Evolutionary conservation across 371 early-diverging fungal genomes (phyloP).

Genomic region (Haplosporangium sp.): DNA sequence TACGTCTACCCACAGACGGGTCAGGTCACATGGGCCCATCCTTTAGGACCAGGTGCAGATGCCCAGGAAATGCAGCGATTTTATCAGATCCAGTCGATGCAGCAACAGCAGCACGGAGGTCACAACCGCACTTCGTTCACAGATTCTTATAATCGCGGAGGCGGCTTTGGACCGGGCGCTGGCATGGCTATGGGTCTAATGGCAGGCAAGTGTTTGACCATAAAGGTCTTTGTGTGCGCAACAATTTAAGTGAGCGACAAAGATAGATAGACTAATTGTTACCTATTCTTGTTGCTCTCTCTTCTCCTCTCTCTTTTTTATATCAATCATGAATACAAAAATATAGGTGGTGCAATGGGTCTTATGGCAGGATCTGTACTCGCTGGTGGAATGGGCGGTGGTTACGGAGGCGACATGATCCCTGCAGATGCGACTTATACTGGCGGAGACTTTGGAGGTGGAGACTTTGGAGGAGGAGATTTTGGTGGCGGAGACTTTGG

Average conservation of each 20-base stretch:
- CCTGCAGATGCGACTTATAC: conserved; percentile 10
- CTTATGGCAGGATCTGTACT: conserved; percentile 41
- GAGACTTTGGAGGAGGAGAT: conserved; percentile 45
- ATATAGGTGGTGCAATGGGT: conserved; percentile 41
- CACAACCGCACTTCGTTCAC: conserved; percentile 13
- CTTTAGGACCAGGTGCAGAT: conserved; percentile 31
- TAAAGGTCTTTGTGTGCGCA: too few relatives aligned
- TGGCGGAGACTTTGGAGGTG: conserved; percentile 31
- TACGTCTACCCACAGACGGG: conserved; percentile 46
- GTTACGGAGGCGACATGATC: conserved; percentile 11
- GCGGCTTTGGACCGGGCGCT: conserved; percentile 43
- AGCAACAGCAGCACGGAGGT: conserved; percentile 19
- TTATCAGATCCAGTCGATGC: conserved; percentile 34
- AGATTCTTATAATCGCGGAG: conserved; percentile 38
- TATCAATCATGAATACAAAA: too few relatives aligned
- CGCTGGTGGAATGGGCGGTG: conserved; percentile 13
- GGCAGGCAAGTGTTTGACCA: conserved; percentile 21
- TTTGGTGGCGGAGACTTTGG: conserved; percentile 39
- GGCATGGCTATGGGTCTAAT: conserved; percentile 45
- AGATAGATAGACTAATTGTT: too few relatives aligned
- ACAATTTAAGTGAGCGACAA: too few relatives aligned
- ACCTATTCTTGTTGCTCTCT: background rate
- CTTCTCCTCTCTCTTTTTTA: background rate
- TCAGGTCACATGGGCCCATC: conserved; percentile 46
- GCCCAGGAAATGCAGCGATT: conserved; percentile 41